Base-by-base conservation (phyloP, 345 rosid genomes). In the Eucalyptus dawsonii region DNA sequence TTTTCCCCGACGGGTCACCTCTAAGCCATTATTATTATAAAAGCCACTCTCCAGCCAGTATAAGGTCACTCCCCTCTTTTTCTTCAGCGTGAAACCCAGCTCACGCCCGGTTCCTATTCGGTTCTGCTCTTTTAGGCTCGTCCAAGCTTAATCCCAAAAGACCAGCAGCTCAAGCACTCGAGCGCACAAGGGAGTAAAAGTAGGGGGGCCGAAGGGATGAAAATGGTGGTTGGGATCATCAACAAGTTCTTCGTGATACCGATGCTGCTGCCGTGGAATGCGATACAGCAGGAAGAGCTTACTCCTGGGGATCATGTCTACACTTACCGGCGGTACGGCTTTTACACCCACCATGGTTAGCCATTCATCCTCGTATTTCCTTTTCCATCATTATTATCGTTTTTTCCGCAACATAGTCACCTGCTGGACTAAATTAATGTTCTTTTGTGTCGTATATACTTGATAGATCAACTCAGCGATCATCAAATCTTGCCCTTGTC, bases 221-320 rank as follows among this genome's bases (percentile, higher is more conserved):
- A 19, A 19, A 53, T 2, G 25, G 58, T 53, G 25, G 58, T 1
- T 53, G 58, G 58, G 58, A 53, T 19, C 2, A 21, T 53, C 5
- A 53, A 19, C 58, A 19, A 1, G 58, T 2, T 53, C 58, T 67
- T 67, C 76, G 34, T 0, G 19, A 67, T 67, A 67, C 31, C 14
- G 12, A 67, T 16, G 80, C 80, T 16, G 1, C 3, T 67, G 80
- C 0, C 1, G 11, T 3, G 80, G 7, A 31, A 67, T 0, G 80
- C 0, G 80, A 67, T 67, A 31, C 5, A 1, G 37, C 80, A 14
- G 21, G 76, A 15, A 31, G 80, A 67, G 42, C 80, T 67, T 1
- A 67, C 6, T 67, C 80, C 80, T 3, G 42, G 80, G 40, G 80
- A 67, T 31, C 80, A 67, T 67, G 10, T 67, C 21, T 67, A 67